Base-by-base conservation (phyloP, 2,329 filamentous ascomycete genomes). In the Didymella pomorum region DNA sequence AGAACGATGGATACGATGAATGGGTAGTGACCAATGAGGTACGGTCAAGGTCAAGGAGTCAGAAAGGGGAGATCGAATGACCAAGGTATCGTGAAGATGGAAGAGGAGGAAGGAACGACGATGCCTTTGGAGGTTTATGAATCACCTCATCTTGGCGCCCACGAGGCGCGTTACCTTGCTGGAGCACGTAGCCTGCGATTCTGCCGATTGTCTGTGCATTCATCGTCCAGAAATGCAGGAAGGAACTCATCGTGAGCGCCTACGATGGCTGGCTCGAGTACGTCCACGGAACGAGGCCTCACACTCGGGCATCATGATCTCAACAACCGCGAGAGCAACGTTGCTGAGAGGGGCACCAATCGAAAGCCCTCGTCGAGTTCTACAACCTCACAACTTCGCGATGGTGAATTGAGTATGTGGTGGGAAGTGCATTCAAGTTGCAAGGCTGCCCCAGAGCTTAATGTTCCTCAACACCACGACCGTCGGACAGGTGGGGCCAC, bases 311-410 rank as follows among this genome's bases (percentile, higher is more conserved):
- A 31, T 35, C 55, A 10, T 33, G 58, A 59, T 37, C 52, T 48
- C 50, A 6, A 46, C 52, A 39, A 46, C 26, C 44, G 28, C 47
- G 42, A 52, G 23, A 33, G 61, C 18, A 14, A 26, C 20, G 25
- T 20, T n/a, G 35, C 3, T 10, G 35, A 53, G 29, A 61, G 39
- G 53, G 26, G 51, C 43, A 60, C 41, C 55, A 65, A 47, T 45
- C 43, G 64, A 68, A 61, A 66, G 64, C 60, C 47, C 59, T 64
- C 26, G 50, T 52, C 47, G 58, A 72, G 65, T 35, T 72, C 53
- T 66, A 63, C 56, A 52, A 65, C 54, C 52, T 64, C 59, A 52
- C 10, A 37, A 37, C 29, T 52, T 58, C 43, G 52, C 39, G 28
- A 16, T 21, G 37, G 29, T n/a, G 31, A 2, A 12, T 35, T 23